phyloP scores from a whole-genome alignment of 2,329 filamentous ascomycete species.

The Penicillium aurantiogriseum region DNA sequence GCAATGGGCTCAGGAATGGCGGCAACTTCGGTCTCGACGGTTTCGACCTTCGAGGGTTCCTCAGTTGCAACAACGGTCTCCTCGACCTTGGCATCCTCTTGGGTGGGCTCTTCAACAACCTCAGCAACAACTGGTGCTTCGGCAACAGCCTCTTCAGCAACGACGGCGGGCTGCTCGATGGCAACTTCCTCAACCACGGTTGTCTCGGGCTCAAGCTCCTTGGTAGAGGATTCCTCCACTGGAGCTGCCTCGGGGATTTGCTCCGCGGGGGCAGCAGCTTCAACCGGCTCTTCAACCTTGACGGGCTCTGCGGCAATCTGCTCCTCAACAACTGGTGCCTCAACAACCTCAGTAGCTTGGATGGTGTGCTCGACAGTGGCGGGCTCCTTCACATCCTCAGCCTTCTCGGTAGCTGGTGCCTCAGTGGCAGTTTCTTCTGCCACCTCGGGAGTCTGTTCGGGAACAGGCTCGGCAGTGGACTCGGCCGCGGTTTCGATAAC shows the following conservation, averaged over 20 bases:
- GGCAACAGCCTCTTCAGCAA: not conserved
- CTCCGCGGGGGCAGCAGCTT: not conserved
- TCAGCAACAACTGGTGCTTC: constrained; percentile 1
- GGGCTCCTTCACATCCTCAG: not conserved
- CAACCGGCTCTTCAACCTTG: not conserved
- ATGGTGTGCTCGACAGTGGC: not conserved
- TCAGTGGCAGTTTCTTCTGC: not conserved
- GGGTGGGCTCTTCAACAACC: not conserved
- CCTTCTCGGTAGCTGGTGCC: not conserved
- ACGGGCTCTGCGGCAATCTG: not conserved
- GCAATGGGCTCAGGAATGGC: not conserved
- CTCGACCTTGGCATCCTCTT: not conserved
- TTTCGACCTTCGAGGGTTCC: not conserved
- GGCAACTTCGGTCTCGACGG: not conserved
- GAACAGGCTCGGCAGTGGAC: not conserved
- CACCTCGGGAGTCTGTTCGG: not conserved
- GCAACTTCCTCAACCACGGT: not conserved
- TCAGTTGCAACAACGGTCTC: not conserved
- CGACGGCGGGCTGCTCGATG: not conserved
- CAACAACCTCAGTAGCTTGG: not conserved
- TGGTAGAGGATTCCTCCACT: not conserved
- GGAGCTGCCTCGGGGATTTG: not conserved
- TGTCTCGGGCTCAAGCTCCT: constrained; percentile 3
- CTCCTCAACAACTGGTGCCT: not conserved
- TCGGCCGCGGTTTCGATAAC: not conserved